A percentile compares a stretch with the other conserved stretches of the same genome.
Conservation (phyloP, 2,329 filamentous ascomycete genomes). For the Trichoderma sp. region DNA sequence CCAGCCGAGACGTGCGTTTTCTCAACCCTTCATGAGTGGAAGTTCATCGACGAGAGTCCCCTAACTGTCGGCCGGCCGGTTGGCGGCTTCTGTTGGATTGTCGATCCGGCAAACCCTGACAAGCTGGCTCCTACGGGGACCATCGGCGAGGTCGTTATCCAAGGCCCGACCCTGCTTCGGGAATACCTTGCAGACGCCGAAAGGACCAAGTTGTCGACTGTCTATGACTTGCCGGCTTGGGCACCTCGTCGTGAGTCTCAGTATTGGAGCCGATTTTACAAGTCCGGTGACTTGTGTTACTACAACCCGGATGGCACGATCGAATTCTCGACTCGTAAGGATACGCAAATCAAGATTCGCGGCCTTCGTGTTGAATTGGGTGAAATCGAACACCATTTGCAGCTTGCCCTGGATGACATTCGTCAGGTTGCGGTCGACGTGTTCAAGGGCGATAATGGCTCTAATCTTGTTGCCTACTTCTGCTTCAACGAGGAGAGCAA, state of each 20-base stretch:
- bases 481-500: slow-evolving; percentile 8
- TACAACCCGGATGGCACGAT: slow-evolving; percentile 23
- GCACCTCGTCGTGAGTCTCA: slow-evolving; percentile 3
- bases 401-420: slow-evolving; percentile 5
- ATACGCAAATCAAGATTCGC: slow-evolving; percentile 27
- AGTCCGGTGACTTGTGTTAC: slow-evolving; percentile 10
- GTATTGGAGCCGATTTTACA: slow-evolving; percentile 20
- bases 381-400: slow-evolving; percentile 22
- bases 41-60: neutral
- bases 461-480: slow-evolving; percentile 19
- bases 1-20: slow-evolving; percentile 26
- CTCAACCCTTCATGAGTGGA: slow-evolving; percentile 11
- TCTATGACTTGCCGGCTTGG: slow-evolving; percentile 17
- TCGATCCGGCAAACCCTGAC: slow-evolving; percentile 9
- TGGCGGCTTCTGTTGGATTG: slow-evolving; percentile 29
- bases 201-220: neutral
- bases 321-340: slow-evolving; percentile 14
- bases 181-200: slow-evolving; percentile 20
- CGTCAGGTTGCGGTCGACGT: slow-evolving; percentile 12
- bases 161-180: slow-evolving; percentile 18
- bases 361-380: slow-evolving; percentile 24
- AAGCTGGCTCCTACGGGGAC: slow-evolving; percentile 19
- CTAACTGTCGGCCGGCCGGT: slow-evolving; percentile 19
- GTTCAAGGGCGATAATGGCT: slow-evolving; percentile 1
- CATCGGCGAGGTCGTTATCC: slow-evolving; percentile 12